Base-by-base conservation (phyloP, 176 grass and related monocot genomes). In the Rhynchospora pubera region DNA sequence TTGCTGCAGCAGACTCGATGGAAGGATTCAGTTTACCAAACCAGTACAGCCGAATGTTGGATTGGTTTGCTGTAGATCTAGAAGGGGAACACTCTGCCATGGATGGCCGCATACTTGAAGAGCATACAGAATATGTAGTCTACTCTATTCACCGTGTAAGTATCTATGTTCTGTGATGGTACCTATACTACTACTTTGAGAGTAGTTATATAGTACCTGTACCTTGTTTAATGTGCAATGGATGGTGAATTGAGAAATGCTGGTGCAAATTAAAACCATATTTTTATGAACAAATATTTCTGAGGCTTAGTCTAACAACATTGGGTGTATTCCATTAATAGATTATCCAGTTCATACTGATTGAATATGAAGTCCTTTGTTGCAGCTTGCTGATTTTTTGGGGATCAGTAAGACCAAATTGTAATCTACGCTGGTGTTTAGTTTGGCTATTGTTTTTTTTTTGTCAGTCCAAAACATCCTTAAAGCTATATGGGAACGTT, bases 21-120 rank as follows among this genome's bases (percentile, higher is more conserved):
- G 83, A 89, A 48, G 68, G 85, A 69, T 91, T 94, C 71, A 58
- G 68, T 19, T 60, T 91, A 82, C 96, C 96, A 42, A 83, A 83
- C 16, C 83, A 78, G 82, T 98, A 93, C 88, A 84, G 87, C 34
- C 57, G 58, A 30, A 90, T 78, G 79, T 75, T 99, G 42, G 89
- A 99, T 60, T 99, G 96, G 96, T 99, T 95, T 93, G 79, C 96
- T 76, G 82, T 99, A 85, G 96, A 99, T 82, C 87, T 99, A 78
- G 96, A 99, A 88, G 96, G 87, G 63, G 96, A 98, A 79, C 96
- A 98, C 75, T 98, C 96, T 78, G 92, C 96, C 65, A 94, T 98
- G 96, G 96, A 98, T 80, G 96, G 92, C 62, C 85, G 77, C 44
- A 98, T 98, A 82, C 96, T 98, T 71, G 87, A 93, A 87, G 96